phyloP scores from a whole-genome alignment of 495 filamentous ascomycete species.

The Stereocaulon alpinum region DNA sequence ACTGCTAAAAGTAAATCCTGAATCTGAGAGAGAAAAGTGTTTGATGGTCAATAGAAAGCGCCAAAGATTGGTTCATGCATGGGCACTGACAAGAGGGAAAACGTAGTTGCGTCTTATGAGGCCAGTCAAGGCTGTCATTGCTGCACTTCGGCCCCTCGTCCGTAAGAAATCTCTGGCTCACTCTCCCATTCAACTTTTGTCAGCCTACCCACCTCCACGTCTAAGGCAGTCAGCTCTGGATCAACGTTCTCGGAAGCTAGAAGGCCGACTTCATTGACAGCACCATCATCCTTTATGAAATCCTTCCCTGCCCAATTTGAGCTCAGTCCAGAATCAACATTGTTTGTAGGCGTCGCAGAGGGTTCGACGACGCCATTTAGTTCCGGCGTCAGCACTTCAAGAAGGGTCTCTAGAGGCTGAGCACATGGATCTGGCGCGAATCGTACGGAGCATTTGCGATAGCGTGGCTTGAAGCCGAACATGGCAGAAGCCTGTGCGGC shows the following conservation, averaged over 20 bases:
- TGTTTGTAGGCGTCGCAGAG: too few species aligned
- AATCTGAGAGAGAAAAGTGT: neutral
- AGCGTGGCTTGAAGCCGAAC: neutral
- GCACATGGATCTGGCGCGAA: conserved; percentile 17
- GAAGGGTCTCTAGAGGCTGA: conserved; percentile 3
- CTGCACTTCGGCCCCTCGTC: neutral
- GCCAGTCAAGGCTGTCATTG: neutral
- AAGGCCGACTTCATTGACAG: neutral
- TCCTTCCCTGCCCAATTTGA: too few species aligned
- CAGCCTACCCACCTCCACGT: neutral
- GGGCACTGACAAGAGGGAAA: neutral
- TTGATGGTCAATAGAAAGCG: neutral
- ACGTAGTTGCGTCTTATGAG: neutral
- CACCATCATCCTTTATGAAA: too few species aligned
- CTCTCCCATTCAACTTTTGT: neutral
- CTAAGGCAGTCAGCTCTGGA: neutral
- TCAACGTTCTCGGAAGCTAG: neutral
- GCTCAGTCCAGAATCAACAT: too few species aligned
- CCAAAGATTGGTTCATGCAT: neutral
- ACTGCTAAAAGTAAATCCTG: neutral
- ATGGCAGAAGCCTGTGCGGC: conserved; percentile 1
- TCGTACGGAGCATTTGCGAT: neutral
- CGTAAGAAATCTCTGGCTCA: neutral
- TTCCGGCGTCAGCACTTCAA: neutral
- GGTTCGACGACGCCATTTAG: neutral